Evolutionary conservation across 352 stramenopile species (phyloP), one percentile per base, ranked within the genome.

Genomic region (Phytopythium cucurbitacearum): DNA sequence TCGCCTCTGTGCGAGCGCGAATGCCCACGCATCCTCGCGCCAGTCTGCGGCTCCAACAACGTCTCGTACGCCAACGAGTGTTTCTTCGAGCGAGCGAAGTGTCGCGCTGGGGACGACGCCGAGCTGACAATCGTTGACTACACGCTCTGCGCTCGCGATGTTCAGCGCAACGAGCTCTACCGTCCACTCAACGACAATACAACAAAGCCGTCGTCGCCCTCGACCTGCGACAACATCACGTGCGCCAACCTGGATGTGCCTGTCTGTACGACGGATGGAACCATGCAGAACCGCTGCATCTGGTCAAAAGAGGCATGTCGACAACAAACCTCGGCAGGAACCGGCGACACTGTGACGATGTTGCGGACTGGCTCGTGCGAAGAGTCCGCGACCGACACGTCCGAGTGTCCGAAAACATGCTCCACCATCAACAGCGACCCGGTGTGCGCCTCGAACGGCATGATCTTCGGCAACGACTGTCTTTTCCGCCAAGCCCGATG

Each of bases 381-480:
- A 49, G 36, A 48, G 37, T 0, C 41, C 48, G 5, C 48, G 4
- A 59, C 62, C 12, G 33, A 51, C 11, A 34, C 74, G 33, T 43
- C 68, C 5, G 40, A 56, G 0, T 87, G 76, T 41, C 73, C 76
- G 4, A 34, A 6, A 6, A 33, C 43, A 58, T 10, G 52, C 35
- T 4, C 84, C 71, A 53, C 73, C 66, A 4, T 50, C 73, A 40
- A 61, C 55, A 41, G 69, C 53, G 57, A 45, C 2, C 71, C 71
- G 0, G 69, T 87, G 33, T 87, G 76, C 15, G 73, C 51, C 6
- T 80, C 73, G 15, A 85, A 71, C 43, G 73, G 73, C 42, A 36
- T 69, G 15, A 36, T 85, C 9, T 85, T 84, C 50, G 67, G 60
- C 4, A 87, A 84, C 58, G 67, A 80, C 12, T 87, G 73, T 39